Conservation (phyloP, 148 eudicot genomes). For the Pouteria glomerata region DNA sequence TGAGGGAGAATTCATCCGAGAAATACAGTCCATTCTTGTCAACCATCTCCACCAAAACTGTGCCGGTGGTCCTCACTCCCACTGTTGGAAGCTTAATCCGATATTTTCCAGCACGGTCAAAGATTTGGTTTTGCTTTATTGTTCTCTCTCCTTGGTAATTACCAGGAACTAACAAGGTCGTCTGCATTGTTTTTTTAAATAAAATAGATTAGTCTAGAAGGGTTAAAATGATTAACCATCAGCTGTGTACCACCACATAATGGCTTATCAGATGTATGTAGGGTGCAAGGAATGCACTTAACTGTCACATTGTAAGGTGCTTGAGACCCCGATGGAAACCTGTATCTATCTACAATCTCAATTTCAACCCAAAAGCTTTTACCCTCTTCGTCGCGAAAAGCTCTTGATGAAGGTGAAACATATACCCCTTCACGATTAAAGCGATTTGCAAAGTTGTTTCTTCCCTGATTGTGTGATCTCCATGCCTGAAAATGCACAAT, state of each 20-base stretch:
- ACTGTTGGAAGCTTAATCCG: slow-evolving; percentile 92
- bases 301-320: slow-evolving; percentile 96
- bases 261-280: background rate
- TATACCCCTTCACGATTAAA: slow-evolving; percentile 80
- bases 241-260: too few species aligned
- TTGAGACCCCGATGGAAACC: slow-evolving; percentile 86
- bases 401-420: slow-evolving; percentile 66
- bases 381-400: slow-evolving; percentile 97
- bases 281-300: slow-evolving; percentile 17
- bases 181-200: slow-evolving; percentile 33
- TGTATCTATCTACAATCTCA: slow-evolving; percentile 78
- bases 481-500: slow-evolving; percentile 52
- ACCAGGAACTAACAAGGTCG: slow-evolving; percentile 82
- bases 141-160: slow-evolving; percentile 94
- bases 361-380: slow-evolving; percentile 87
- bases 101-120: slow-evolving; percentile 57
- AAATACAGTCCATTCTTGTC: slow-evolving; percentile 76
- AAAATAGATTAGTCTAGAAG: background rate
- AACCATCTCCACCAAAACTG: slow-evolving; percentile 84
- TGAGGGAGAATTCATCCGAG: slow-evolving; percentile 83
- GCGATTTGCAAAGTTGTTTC: slow-evolving; percentile 74
- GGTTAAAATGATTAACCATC: background rate
- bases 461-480: slow-evolving; percentile 80
- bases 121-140: slow-evolving; percentile 60
- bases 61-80: slow-evolving; percentile 77